Evolutionary conservation across 202 grass and related monocot species (phyloP).

Genomic region (Bolboschoenoplectus hybrid): DNA sequence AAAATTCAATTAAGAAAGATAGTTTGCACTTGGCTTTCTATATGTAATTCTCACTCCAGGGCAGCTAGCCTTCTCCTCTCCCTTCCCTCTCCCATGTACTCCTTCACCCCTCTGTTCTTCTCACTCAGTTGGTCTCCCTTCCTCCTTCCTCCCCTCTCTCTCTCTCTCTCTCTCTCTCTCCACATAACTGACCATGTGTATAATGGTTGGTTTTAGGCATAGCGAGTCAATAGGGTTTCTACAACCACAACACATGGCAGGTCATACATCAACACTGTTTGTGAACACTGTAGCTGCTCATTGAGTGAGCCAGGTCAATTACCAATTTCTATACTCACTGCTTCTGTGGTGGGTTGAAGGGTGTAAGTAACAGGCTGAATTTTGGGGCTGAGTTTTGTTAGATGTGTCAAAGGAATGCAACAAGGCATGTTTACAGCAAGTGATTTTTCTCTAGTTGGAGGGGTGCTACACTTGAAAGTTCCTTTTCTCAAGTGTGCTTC

Average conservation of each 20-base stretch:
- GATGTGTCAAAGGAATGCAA: background rate
- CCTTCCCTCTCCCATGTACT: background rate
- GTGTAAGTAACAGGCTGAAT: background rate
- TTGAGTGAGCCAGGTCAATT: background rate
- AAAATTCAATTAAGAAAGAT: background rate
- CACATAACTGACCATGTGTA: background rate
- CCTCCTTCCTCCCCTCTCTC: background rate
- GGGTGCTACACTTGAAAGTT: background rate
- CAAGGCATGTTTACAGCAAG: conserved; percentile 17
- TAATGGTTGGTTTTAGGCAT: background rate
- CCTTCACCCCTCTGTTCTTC: background rate
- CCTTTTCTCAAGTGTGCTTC: background rate
- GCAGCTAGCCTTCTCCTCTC: background rate
- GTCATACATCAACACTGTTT: background rate
- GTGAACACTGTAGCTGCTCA: background rate
- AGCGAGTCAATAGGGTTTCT: background rate
- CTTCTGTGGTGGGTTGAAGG: conserved; percentile 9
- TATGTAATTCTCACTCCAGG: background rate
- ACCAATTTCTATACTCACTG: background rate
- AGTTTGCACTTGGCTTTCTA: background rate
- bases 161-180: background rate
- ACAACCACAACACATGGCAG: background rate
- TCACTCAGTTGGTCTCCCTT: background rate
- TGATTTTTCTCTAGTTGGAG: background rate
- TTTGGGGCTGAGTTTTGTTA: background rate